Evolutionary conservation across 225 moss, liverwort and hornwort genomes (phyloP), one percentile per base, ranked within the genome.

Genomic region (Rhytidiadelphus loreus): DNA sequence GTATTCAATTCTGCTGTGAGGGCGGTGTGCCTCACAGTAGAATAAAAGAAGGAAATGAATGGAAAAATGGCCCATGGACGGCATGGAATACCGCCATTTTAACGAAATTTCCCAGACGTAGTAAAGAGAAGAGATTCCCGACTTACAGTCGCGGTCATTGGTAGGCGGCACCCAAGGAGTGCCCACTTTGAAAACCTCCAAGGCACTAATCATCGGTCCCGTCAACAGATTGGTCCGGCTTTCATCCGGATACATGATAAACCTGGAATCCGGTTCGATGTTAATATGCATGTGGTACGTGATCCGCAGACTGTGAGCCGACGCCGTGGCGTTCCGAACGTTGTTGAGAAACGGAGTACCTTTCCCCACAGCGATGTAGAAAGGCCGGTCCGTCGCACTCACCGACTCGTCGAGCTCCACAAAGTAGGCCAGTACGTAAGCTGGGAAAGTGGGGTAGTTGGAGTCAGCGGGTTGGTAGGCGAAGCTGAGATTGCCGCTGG

Each of bases 131-230:
- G 43, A 84, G 71, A 69, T 33, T 57, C 11, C 56, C n/a, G n/a
- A 74, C 90, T 82, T 76, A 87, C 89, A 87, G 59, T 92, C 91
- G 14, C 16, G 25, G 56, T 79, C 66, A 76, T 77, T 89, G 41
- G 87, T 92, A 3, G 84, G 85, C 25, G 30, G 50, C n/a, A 77
- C 50, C 35, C 46, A 46, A 1, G 63, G 46, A 20, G 17, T 87
- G n/a, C 46, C 52, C 18, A 90, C 56, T 79, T 62, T 55, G 58
- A 82, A 90, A n/a, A 89, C 39, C 85, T 92, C 88, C 70, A 87
- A 16, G 56, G 39, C 88, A 44, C 41, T 90, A 29, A 92, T 12
- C 55, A 88, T 79, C 5, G 90, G 92, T 7, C 88, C 88, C 4
- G 61, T 77, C 30, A n/a, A 29, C 44, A 55, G 18, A 30, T 37